Conservation (phyloP, 2,329 filamentous ascomycete genomes). For the Aspergillus niger region DNA sequence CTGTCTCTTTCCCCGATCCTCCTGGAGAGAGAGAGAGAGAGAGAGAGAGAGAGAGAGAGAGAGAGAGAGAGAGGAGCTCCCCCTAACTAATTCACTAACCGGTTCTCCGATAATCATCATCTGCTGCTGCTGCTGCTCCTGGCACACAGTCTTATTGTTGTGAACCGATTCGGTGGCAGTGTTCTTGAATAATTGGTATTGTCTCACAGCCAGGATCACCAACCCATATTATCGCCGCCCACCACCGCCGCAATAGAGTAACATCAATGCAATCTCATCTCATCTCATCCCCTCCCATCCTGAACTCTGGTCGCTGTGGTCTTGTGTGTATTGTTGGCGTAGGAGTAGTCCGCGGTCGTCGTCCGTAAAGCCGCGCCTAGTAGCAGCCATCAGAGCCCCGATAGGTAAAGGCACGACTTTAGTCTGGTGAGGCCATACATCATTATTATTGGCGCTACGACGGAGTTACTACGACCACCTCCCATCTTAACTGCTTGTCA, state of each 20-base stretch:
- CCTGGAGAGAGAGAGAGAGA: neutral
- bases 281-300: neutral
- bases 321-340: neutral
- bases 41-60: neutral
- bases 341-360: neutral
- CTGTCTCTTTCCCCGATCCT: neutral
- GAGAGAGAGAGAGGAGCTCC: neutral
- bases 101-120: neutral
- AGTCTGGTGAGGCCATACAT: slow-evolving; percentile 7
- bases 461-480: slow-evolving; percentile 6
- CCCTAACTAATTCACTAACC: neutral
- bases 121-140: neutral
- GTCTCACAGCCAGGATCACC: neutral
- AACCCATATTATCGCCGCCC: too few species aligned
- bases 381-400: slow-evolving; percentile 3
- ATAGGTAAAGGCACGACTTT: slow-evolving; percentile 3
- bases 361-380: neutral
- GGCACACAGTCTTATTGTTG: neutral
- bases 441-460: slow-evolving; percentile 8
- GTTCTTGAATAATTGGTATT: neutral
- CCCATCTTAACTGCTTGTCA: slow-evolving; percentile 1
- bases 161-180: neutral
- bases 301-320: too few species aligned
- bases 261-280: neutral
- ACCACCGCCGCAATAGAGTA: too few species aligned